These are phyloP conservation scores for Aspergillus phoenicis DNA, from an alignment of 2,329 filamentous ascomycete genomes.

Conservation along the genomic window DNA sequence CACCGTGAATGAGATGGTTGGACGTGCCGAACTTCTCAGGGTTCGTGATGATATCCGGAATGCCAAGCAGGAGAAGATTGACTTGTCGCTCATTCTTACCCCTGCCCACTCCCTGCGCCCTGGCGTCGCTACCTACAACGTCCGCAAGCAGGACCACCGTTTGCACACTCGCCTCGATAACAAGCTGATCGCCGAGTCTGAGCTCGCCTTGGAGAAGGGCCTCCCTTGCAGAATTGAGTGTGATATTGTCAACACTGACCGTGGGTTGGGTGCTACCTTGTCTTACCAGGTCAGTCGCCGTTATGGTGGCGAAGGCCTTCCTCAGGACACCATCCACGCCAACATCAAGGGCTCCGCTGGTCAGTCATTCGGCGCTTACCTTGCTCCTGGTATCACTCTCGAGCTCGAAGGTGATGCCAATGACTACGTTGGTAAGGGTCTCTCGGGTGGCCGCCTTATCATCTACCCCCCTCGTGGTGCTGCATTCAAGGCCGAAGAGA, in stretches of 20 bases:
- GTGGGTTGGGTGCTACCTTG: constrained; percentile 87
- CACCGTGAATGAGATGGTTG: constrained; percentile 97
- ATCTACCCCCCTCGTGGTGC: constrained; percentile 89
- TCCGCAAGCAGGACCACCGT: constrained; percentile 94
- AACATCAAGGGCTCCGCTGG: constrained; percentile 96
- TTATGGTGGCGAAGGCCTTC: constrained; percentile 85
- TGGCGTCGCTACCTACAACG: constrained; percentile 94
- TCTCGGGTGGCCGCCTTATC: constrained; percentile 90
- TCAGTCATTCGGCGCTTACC: constrained; percentile 93
- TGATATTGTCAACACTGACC: constrained; percentile 95
- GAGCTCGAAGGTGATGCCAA: constrained; percentile 96
- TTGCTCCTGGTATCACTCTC: constrained; percentile 88
- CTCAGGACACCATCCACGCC: constrained; percentile 90
- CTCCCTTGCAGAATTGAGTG: constrained; percentile 91
- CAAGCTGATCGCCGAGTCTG: constrained; percentile 93
- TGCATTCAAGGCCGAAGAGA: constrained; percentile 95
- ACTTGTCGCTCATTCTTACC: constrained; percentile 87
- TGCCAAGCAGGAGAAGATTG: constrained; percentile 88
- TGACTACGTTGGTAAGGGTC: constrained; percentile 94
- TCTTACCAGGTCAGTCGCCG: constrained; percentile 95
- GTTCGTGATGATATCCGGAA: constrained; percentile 87
- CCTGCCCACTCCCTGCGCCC: constrained; percentile 94
- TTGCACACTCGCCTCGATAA: constrained; percentile 93
- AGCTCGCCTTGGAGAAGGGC: constrained; percentile 91
- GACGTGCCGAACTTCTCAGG: constrained; percentile 81